These are phyloP conservation scores for Artemisia tridentata DNA, from an alignment of 129 eudicot genomes.

Conservation along the genomic window DNA sequence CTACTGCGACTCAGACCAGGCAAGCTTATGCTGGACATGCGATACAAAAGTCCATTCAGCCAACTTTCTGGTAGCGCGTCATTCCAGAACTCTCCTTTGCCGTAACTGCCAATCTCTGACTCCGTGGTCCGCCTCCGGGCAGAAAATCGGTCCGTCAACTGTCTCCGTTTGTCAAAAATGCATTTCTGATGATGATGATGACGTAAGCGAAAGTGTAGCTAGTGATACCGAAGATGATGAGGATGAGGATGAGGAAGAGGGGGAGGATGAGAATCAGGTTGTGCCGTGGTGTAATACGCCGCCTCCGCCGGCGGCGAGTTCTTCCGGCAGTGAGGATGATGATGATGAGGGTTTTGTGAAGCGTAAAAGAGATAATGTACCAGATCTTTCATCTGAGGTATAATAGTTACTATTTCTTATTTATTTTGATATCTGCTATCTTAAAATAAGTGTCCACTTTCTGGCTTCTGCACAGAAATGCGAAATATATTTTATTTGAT, in stretches of 20 bases:
- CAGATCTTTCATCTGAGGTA: constrained; percentile 6
- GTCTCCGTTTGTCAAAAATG: constrained; percentile 53
- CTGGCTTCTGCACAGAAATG: too few relatives aligned
- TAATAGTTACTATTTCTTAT: not conserved
- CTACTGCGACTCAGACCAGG: constrained; percentile 75
- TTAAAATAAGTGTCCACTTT: too few relatives aligned
- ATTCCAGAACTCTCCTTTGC: constrained; percentile 55
- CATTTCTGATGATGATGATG: constrained; percentile 23
- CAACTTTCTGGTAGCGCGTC: constrained; percentile 67
- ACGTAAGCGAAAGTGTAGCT: constrained; percentile 20
- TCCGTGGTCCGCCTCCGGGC: constrained; percentile 60
- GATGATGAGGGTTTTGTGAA: not conserved
- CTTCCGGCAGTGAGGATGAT: not conserved
- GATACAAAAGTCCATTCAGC: constrained; percentile 80
- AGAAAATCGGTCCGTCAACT: constrained; percentile 41
- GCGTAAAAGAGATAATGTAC: constrained; percentile 13
- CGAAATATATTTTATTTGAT: too few relatives aligned
- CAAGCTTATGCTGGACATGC: constrained; percentile 72
- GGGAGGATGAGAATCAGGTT: constrained; percentile 47
- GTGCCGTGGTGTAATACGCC: constrained; percentile 43
- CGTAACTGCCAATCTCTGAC: constrained; percentile 56
- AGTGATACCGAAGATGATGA: constrained; percentile 16
- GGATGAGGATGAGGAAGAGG: constrained; percentile 37
- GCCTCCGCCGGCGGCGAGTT: constrained; percentile 15
- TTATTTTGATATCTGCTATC: too few relatives aligned